Percentiles rank a stretch among this genome's conserved stretches.
Evolutionary conservation across 257 asterid genomes (phyloP).

Genomic region (Przewalskia tangutica): DNA sequence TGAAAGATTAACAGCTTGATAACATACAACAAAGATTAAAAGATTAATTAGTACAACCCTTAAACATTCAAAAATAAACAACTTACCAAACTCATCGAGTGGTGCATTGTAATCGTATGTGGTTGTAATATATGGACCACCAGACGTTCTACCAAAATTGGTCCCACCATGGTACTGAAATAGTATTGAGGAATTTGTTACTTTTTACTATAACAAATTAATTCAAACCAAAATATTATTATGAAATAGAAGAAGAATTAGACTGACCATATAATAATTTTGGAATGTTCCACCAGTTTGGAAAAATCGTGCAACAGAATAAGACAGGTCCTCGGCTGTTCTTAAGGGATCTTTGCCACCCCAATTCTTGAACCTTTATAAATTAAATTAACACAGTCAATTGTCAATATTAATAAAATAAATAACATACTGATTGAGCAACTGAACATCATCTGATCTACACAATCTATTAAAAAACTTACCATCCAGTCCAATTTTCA

Average conservation of each 20-base stretch:
- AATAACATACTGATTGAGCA: neutral
- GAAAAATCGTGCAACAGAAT: conserved; percentile 60
- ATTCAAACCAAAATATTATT: neutral
- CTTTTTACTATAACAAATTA: neutral
- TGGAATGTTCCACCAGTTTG: conserved; percentile 64
- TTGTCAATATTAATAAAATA: neutral
- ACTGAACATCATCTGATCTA: neutral
- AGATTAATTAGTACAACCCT: neutral
- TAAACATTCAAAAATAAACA: neutral
- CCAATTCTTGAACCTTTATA: conserved; percentile 65
- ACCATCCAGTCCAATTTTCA: conserved; percentile 94
- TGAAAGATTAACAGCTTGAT: neutral
- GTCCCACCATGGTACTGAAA: conserved; percentile 80
- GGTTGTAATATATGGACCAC: conserved; percentile 78
- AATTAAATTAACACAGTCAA: neutral
- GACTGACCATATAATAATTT: conserved; percentile 72
- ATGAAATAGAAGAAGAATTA: neutral
- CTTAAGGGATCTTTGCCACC: conserved; percentile 54
- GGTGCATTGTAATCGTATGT: conserved; percentile 78
- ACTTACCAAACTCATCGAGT: conserved; percentile 54
- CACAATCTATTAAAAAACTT: neutral
- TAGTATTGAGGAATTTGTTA: neutral
- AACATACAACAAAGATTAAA: neutral
- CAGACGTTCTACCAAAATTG: conserved; percentile 66
- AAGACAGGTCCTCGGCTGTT: conserved; percentile 68